phyloP scores from a whole-genome alignment of 1,284 basidiomycete species.

The Tilletiopsis washingtonensis region DNA sequence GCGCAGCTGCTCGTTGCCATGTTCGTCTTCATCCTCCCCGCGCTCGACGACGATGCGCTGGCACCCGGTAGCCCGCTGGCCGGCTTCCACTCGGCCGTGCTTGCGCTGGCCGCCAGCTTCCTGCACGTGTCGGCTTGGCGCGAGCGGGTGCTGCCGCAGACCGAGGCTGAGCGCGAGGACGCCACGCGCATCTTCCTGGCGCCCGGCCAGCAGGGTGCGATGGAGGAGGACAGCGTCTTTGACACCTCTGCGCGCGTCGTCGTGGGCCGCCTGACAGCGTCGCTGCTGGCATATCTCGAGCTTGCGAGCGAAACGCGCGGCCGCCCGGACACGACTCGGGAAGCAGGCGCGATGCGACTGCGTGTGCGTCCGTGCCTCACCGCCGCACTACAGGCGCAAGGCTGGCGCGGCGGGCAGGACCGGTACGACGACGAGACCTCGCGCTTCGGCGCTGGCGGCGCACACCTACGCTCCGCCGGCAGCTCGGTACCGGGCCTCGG shows the following conservation, averaged over 20 bases:
- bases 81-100: slow-evolving; percentile 64
- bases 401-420: too few relatives aligned
- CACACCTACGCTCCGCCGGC: not conserved
- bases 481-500: slow-evolving; percentile 59
- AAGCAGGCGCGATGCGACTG: too few relatives aligned
- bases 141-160: slow-evolving; percentile 59
- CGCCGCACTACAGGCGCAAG: slow-evolving; percentile 1
- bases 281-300: slow-evolving; percentile 36
- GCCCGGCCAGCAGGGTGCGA: slow-evolving; percentile 1
- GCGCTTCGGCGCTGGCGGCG: too few relatives aligned
- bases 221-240: slow-evolving; percentile 17
- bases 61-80: slow-evolving; percentile 52
- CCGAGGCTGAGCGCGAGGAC: slow-evolving; percentile 62
- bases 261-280: slow-evolving; percentile 23
- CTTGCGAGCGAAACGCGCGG: slow-evolving; percentile 26
- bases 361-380: slow-evolving; percentile 6
- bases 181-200: not conserved
- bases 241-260: slow-evolving; percentile 18
- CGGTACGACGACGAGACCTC: too few relatives aligned
- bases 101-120: slow-evolving; percentile 66
- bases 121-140: slow-evolving; percentile 62
- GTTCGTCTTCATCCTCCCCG: slow-evolving; percentile 60
- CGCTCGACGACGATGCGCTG: slow-evolving; percentile 67
- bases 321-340: slow-evolving; percentile 1
- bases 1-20: slow-evolving; percentile 67